Base-by-base conservation (phyloP, 2,329 filamentous ascomycete genomes). In the Teratosphaeria destructans region DNA sequence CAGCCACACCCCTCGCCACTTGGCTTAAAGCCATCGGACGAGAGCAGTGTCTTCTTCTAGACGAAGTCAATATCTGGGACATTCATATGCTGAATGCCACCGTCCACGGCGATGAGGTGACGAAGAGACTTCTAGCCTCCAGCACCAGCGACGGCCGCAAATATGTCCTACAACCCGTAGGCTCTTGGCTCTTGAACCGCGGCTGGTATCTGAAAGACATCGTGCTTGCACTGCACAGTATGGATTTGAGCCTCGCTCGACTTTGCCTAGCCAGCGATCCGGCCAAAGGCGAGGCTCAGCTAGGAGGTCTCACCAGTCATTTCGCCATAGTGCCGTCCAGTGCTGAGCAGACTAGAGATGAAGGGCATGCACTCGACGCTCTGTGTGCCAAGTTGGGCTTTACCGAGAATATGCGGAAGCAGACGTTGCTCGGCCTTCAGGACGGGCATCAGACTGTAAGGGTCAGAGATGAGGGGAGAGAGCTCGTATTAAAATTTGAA, bases 11-110 rank as follows among this genome's bases (percentile, higher is more conserved):
- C 3, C 52, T 69, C 27, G 60, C 61, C 2, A 57, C 53, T 3
- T 69, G 67, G 66, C 57, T 67, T 0, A 55, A 59, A 29, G 47
- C 49, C 4, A 52, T 68, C 0, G 66, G 65, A 10, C 59, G 56
- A 19, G 58, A 64, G 11, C 19, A 59, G 16, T 60, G 56, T 6
- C 53, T 63, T 7, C 53, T 60, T 19, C 59, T 69, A 2, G 39
- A 61, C 7, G 62, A 66, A 54, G 52, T 69, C 32, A 63, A 64
- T 19, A 58, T 69, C 34, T 54, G 66, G 67, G 64, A 68, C 53
- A 61, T 68, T 57, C 66, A 66, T 52, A 67, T 61, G 57, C 64
- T 67, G 26, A 65, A 67, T 49, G 62, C 60, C 27, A 67, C 65
- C 1, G 57, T 68, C 10, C 61, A 64, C 53, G 66, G 66, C 52